Percentiles rank a stretch among this genome's conserved stretches.
phyloP scores from a whole-genome alignment of 164 flowering plant species.

The Chimonanthus praecox region DNA sequence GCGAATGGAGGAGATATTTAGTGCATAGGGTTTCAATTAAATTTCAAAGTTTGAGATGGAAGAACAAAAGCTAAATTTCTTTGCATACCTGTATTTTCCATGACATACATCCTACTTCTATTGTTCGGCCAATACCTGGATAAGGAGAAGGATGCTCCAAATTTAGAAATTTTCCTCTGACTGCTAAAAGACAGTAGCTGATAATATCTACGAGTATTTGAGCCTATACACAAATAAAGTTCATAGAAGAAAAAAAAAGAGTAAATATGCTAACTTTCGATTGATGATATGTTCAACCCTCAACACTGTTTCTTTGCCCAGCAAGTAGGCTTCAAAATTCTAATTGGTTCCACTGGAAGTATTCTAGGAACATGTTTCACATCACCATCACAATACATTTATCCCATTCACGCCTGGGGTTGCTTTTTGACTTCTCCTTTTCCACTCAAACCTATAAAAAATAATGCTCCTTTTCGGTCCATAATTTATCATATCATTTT shows the following conservation, averaged over 20 bases:
- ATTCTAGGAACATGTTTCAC: background rate
- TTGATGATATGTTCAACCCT: background rate
- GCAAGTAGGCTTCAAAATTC: background rate
- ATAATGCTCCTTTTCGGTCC: no score
- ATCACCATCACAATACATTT: background rate
- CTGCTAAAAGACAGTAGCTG: background rate
- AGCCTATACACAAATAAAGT: background rate
- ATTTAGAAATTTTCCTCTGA: background rate
- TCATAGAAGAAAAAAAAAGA: background rate
- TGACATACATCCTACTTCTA: slow-evolving; percentile 32
- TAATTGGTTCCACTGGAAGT: background rate
- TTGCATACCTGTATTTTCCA: slow-evolving; percentile 35
- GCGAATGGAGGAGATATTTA: background rate
- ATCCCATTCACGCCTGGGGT: background rate
- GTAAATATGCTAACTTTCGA: background rate
- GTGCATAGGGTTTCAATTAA: background rate
- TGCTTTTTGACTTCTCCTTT: background rate
- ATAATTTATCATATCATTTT: no score
- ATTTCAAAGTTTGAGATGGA: background rate
- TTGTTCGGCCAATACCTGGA: slow-evolving; percentile 37
- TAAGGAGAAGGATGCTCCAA: slow-evolving; percentile 1
- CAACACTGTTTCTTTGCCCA: no score
- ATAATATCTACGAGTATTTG: background rate
- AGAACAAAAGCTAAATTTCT: background rate
- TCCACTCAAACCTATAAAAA: background rate